These are phyloP conservation scores for Hippophae rhamnoides DNA, from an alignment of 306 rosid species.

Conservation along the genomic window DNA sequence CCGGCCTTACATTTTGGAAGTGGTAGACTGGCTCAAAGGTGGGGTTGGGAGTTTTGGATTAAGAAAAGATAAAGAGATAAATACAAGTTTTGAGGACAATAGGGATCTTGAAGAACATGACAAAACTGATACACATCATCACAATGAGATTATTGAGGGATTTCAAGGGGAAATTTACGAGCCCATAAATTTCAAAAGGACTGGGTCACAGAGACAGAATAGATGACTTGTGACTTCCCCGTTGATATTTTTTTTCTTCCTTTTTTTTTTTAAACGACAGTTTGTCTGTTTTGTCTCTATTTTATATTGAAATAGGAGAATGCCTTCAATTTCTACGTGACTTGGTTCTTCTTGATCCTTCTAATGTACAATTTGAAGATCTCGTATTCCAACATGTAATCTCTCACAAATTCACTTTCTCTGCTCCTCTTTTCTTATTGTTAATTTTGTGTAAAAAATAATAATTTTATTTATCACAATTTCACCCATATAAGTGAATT, in stretches of 20 bases:
- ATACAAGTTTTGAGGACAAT: constrained; percentile 8
- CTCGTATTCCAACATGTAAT: too few relatives aligned
- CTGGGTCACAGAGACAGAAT: constrained; percentile 20
- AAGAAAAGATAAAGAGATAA: constrained; percentile 14
- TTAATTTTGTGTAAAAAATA: too few relatives aligned
- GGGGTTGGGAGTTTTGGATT: constrained; percentile 5
- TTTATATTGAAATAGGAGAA: not conserved
- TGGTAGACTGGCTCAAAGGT: constrained; percentile 47
- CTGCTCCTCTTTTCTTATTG: too few relatives aligned
- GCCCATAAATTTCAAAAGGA: constrained; percentile 14
- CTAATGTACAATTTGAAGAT: too few relatives aligned
- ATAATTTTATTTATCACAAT: too few relatives aligned
- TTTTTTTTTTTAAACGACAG: not conserved
- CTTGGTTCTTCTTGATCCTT: too few relatives aligned
- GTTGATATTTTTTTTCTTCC: not conserved
- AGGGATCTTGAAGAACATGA: constrained; percentile 16
- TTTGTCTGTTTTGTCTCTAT: too few relatives aligned
- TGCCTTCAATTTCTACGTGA: too few relatives aligned
- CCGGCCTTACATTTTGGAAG: constrained; percentile 51
- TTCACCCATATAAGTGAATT: too few relatives aligned
- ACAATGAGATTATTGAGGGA: constrained; percentile 15
- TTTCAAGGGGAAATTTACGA: constrained; percentile 23
- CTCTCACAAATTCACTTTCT: too few relatives aligned
- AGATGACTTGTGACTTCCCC: constrained; percentile 21
- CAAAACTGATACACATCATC: constrained; percentile 10